These are phyloP conservation scores for Penicillium sp. DNA, from an alignment of 2,329 filamentous ascomycete genomes.

Conservation along the genomic window DNA sequence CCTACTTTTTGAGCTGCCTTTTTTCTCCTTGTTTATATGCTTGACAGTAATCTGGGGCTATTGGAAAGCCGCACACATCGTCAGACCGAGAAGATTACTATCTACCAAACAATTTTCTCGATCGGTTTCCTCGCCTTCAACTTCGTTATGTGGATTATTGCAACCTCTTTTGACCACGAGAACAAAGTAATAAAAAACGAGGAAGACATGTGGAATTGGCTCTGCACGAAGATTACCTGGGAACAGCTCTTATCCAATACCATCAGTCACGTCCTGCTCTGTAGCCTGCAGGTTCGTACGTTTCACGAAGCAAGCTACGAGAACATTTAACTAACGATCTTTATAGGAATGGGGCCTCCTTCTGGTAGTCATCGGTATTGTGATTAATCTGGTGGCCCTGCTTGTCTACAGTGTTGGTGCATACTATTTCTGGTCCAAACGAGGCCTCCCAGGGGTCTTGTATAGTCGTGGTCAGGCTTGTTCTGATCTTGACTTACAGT, in stretches of 20 bases:
- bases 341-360: conserved; percentile 84
- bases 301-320: conserved; percentile 21
- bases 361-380: conserved; percentile 94
- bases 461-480: conserved; percentile 88
- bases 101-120: conserved; percentile 93
- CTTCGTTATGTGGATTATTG: conserved; percentile 85
- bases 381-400: conserved; percentile 87
- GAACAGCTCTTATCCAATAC: conserved; percentile 70
- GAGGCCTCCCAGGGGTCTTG: conserved; percentile 93
- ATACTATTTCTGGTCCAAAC: conserved; percentile 96
- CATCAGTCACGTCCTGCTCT: conserved; percentile 83
- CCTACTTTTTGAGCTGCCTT: conserved; percentile 70
- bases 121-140: conserved; percentile 91
- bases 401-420: conserved; percentile 90
- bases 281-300: conserved; percentile 68
- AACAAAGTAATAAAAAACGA: conserved; percentile 65
- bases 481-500: conserved; percentile 90
- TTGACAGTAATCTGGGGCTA: conserved; percentile 78
- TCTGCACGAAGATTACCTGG: conserved; percentile 85
- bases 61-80: conserved; percentile 79
- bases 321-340: background rate
- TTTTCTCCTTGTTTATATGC: conserved; percentile 72
- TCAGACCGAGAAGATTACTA: conserved; percentile 82
- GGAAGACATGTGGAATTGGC: conserved; percentile 96
- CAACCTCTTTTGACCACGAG: conserved; percentile 76